phyloP scores from a whole-genome alignment of 371 early-diverging fungal genomes.

The Dichotomocladium elegans region DNA sequence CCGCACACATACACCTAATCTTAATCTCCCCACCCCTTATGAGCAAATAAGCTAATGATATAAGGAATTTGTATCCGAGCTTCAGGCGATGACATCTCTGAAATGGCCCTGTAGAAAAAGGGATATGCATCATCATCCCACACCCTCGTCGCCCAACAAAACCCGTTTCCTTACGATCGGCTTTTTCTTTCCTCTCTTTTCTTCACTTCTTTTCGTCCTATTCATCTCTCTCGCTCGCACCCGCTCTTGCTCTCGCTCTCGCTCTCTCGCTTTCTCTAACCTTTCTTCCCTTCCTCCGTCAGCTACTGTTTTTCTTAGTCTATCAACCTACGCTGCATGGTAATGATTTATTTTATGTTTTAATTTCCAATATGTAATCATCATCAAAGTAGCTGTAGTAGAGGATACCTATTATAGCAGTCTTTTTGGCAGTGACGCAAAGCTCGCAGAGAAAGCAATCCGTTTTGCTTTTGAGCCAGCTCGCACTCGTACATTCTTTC shows the following conservation, averaged over 20 bases:
- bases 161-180: not conserved
- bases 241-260: too few species aligned
- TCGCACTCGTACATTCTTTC: not conserved
- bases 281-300: not conserved
- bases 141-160: not conserved
- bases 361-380: constrained; percentile 2
- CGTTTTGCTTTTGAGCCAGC: constrained; percentile 1
- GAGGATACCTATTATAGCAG: constrained; percentile 2
- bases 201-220: constrained; percentile 1
- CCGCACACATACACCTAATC: not conserved
- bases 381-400: constrained; percentile 8
- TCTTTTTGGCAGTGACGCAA: constrained; percentile 8
- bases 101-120: too few species aligned
- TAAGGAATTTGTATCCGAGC: too few species aligned
- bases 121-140: constrained; percentile 6
- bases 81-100: too few species aligned
- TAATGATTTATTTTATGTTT: constrained; percentile 6
- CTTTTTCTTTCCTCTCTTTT: constrained; percentile 2
- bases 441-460: constrained; percentile 6
- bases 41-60: too few species aligned
- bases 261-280: not conserved
- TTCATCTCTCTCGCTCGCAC: not conserved
- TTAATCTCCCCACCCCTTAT: not conserved
- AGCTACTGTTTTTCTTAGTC: not conserved
- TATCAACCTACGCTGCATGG: not conserved